Evolutionary conservation across 1,284 basidiomycete genomes (phyloP).

Genomic region (Anthracocystis panici-leucophaei): DNA sequence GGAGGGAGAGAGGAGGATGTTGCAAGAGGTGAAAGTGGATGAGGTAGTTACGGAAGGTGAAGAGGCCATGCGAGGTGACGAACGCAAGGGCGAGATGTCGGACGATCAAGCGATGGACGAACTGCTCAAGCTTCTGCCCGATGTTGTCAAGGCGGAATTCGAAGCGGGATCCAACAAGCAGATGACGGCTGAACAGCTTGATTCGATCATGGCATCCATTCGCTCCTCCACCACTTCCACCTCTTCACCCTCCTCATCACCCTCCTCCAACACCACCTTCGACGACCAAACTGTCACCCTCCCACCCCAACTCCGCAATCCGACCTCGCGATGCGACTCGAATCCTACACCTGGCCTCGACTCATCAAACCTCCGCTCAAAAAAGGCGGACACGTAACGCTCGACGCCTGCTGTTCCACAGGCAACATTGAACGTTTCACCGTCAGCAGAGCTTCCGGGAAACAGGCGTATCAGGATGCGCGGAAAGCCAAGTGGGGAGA

Average conservation of each 20-base stretch:
- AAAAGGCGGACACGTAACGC: constrained; percentile 88
- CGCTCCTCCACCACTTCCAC: constrained; percentile 13
- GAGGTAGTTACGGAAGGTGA: constrained; percentile 7
- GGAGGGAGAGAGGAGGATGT: constrained; percentile 14
- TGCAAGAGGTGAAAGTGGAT: constrained; percentile 32
- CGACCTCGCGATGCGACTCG: constrained; percentile 54
- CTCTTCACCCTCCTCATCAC: not conserved
- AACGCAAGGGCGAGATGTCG: constrained; percentile 18
- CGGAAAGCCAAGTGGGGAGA: constrained; percentile 94
- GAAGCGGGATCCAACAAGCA: not conserved
- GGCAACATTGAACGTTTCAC: constrained; percentile 91
- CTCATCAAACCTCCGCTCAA: constrained; percentile 91
- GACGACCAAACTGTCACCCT: constrained; percentile 2
- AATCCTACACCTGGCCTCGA: constrained; percentile 79
- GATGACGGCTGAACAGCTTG: constrained; percentile 37
- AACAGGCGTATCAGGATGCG: constrained; percentile 93
- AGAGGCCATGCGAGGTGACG: not conserved
- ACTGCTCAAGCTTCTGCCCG: constrained; percentile 45
- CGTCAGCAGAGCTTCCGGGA: constrained; percentile 90
- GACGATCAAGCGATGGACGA: constrained; percentile 46
- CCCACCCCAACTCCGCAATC: constrained; percentile 8
- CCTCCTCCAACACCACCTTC: not conserved
- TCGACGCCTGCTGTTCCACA: constrained; percentile 87
- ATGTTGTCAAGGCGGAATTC: constrained; percentile 40
- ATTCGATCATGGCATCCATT: constrained; percentile 36